A percentile compares a stretch with the other conserved stretches of the same genome.
Evolutionary conservation across 2,329 filamentous ascomycete species (phyloP).

Genomic region (Ascosphaera apis): DNA sequence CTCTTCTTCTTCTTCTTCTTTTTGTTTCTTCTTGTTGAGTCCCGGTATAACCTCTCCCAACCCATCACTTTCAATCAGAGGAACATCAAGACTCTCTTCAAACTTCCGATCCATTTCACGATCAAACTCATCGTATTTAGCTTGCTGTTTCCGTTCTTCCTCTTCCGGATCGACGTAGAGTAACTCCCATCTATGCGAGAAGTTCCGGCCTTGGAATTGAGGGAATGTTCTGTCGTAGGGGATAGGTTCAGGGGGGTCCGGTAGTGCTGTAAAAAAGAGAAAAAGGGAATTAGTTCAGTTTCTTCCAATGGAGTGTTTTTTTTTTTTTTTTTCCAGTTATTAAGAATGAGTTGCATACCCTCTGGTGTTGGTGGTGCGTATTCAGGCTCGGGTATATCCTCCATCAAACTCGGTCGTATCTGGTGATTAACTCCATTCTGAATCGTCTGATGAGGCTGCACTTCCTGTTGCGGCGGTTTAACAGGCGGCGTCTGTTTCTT

Average conservation of each 20-base stretch:
- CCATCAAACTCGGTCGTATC: no score
- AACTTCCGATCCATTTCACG: slow-evolving; percentile 44
- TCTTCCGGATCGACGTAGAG: slow-evolving; percentile 27
- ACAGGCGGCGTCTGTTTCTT: no score
- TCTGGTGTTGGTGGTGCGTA: slow-evolving; percentile 60
- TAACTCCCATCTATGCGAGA: slow-evolving; percentile 27
- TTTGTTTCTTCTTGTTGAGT: no score
- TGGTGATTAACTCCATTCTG: no score
- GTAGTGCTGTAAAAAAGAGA: slow-evolving; percentile 29
- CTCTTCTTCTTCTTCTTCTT: slow-evolving; percentile 8
- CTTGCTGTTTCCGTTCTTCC: slow-evolving; percentile 45
- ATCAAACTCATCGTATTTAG: slow-evolving; percentile 38
- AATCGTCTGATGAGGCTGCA: no score
- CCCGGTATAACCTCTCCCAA: no score
- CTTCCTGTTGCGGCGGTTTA: no score
- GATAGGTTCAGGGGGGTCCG: slow-evolving; percentile 23
- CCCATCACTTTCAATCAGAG: no score
- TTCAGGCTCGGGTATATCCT: slow-evolving; percentile 55
- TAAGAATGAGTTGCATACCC: slow-evolving; percentile 13
- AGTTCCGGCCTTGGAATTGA: slow-evolving; percentile 30
- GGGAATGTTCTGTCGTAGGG: slow-evolving; percentile 26
- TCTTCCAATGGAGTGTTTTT: slow-evolving; percentile 1
- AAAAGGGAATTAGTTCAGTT: no score
- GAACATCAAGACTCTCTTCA: no score
- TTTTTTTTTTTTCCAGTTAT: no score